Base-by-base conservation (phyloP, 345 rosid genomes). In the Trapa incisa region DNA sequence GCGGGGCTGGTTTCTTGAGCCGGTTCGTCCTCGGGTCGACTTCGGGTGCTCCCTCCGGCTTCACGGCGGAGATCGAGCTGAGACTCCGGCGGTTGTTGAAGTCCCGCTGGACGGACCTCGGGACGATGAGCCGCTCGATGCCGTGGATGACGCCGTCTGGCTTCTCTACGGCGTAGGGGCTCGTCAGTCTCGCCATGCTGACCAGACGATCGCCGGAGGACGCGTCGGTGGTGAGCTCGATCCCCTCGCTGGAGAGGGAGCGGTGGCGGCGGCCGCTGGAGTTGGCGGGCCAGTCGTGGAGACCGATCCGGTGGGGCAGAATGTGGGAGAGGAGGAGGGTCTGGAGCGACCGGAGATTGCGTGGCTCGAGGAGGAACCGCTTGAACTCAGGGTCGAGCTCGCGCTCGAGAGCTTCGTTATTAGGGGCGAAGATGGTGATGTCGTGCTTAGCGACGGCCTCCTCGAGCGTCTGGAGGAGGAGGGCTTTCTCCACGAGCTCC, bases 361-460 rank as follows among this genome's bases (percentile, higher is more conserved):
- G 79, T 1, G 99, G 99, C 64, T 89, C 95, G 13, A 91, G 97
- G 68, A 94, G 82, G 83, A 94, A 94, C 1, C 87, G 83, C 71
- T 91, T 91, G 83, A 94, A 91, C 38, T 83, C 91, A 1, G 97
- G 97, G 74, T 94, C 95, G 4, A 94, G 80, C 16, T 83, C 79
- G 22, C 89, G 91, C 77, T 93, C 96, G 16, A 93, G 73, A 17
- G 97, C 97, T 54, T 91, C 91, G 70, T 94, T 94, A 1, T 74
- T 78, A 0, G 99, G 99, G 2, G 99, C 99, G 58, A 91, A 94
- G 75, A 91, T 89, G 80, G 99, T 94, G 73, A 94, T 74, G 67
- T 87, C 87, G 83, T 94, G 88, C 35, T 72, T 68, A 15, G 88
- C 86, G n/a, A 89, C 96, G 16, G 95, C 92, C 57, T 84, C 86